phyloP scores from a whole-genome alignment of 345 rosid genomes.

The Populus alba region DNA sequence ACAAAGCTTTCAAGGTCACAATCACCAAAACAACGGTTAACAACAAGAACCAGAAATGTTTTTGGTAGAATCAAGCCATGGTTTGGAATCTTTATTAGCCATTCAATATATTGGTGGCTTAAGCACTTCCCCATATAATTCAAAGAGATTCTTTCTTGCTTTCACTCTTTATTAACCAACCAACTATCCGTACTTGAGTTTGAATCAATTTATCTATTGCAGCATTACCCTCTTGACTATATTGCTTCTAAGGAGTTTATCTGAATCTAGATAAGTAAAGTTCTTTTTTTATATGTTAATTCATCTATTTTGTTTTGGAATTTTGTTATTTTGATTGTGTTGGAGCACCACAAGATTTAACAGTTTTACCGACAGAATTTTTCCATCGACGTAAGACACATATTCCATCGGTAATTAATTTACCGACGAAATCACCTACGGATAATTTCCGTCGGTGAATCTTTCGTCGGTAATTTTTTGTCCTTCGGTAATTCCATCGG shows the following conservation, averaged over 20 bases:
- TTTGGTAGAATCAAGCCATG: background rate
- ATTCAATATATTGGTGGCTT: slow-evolving; percentile 63
- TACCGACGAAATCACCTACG: no score
- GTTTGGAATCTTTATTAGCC: slow-evolving; percentile 39
- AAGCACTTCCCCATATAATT: background rate
- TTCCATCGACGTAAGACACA: no score
- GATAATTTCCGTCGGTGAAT: no score
- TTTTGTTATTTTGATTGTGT: no score
- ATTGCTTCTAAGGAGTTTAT: background rate
- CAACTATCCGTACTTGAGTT: background rate
- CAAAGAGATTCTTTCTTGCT: slow-evolving; percentile 23
- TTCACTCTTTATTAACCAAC: slow-evolving; percentile 1
- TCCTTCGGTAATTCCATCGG: no score
- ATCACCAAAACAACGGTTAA: background rate
- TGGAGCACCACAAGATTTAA: no score
- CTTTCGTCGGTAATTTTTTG: no score
- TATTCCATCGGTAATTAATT: no score
- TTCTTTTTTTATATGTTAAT: background rate
- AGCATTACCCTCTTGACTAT: background rate
- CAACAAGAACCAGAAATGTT: background rate
- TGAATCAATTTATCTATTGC: background rate
- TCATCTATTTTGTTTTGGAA: background rate
- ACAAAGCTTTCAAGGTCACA: slow-evolving; percentile 9
- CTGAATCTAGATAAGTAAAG: slow-evolving; percentile 1
- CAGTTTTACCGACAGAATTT: no score